These are phyloP conservation scores for Verticillium klebahnii DNA, from an alignment of 2,329 filamentous ascomycete genomes.

Conservation along the genomic window DNA sequence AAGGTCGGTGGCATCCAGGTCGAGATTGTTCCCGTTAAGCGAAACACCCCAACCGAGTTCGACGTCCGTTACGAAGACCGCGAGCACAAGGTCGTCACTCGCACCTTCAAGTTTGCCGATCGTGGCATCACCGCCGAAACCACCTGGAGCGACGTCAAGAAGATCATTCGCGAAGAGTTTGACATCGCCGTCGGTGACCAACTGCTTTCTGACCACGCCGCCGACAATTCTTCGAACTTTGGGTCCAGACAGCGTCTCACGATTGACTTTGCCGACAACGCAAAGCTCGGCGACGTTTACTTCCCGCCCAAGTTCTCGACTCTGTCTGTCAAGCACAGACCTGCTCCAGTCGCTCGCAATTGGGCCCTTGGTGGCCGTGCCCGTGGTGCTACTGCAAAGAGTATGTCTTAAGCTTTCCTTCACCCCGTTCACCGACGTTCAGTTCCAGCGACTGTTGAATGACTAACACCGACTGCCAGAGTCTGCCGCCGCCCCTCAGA, in stretches of 20 bases:
- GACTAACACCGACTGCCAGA: too few species aligned
- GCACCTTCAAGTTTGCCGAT: conserved; percentile 9
- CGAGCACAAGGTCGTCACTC: conserved; percentile 6
- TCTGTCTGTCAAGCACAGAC: background rate
- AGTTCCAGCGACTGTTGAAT: too few species aligned
- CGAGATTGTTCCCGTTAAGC: conserved; percentile 26
- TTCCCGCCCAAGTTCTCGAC: conserved; percentile 9
- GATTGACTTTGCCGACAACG: conserved; percentile 2
- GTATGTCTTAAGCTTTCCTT: background rate
- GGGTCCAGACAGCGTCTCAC: background rate
- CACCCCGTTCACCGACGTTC: too few species aligned
- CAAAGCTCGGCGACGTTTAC: conserved; percentile 11
- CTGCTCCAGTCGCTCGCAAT: background rate
- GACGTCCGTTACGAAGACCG: conserved; percentile 11
- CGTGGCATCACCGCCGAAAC: conserved; percentile 5
- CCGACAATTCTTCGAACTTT: too few species aligned
- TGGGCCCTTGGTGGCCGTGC: background rate
- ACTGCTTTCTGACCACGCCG: background rate
- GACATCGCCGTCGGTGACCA: conserved; percentile 6
- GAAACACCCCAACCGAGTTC: conserved; percentile 6
- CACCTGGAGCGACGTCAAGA: conserved; percentile 13
- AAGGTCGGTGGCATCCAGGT: conserved; percentile 35
- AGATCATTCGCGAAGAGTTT: conserved; percentile 7
- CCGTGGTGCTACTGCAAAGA: too few species aligned
- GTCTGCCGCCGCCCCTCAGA: too few species aligned